phyloP scores from a whole-genome alignment of 805 yeast species.

The Ogataea chonburiensis region DNA sequence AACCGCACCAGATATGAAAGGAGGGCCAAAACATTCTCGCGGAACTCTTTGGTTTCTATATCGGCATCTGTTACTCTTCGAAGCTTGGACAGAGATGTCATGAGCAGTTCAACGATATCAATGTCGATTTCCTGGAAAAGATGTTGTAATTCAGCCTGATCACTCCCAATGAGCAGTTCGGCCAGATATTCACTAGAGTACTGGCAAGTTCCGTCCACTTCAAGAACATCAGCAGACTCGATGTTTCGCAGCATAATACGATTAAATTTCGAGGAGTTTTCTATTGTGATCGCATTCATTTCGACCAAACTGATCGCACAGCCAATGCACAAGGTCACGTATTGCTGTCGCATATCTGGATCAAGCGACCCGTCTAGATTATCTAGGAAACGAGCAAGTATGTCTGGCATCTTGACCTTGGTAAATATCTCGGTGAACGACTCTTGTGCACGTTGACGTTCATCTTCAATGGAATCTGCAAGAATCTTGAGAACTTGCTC shows the following conservation, averaged over 20 bases:
- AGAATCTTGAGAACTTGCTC: constrained; percentile 15
- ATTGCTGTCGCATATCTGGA: constrained; percentile 2
- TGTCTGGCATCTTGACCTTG: constrained; percentile 5
- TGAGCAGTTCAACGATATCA: constrained; percentile 14
- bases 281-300: constrained; percentile 1
- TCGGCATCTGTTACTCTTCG: constrained; percentile 6
- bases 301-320: constrained; percentile 9
- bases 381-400: constrained; percentile 11
- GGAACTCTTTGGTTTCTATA: constrained; percentile 17
- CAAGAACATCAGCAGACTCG: constrained; percentile 2
- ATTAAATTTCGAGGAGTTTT: constrained; percentile 4
- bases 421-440: constrained; percentile 6
- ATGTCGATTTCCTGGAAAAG: constrained; percentile 2
- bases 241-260: constrained; percentile 4
- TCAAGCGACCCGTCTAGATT: constrained; percentile 3
- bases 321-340: constrained; percentile 11
- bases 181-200: constrained; percentile 20
- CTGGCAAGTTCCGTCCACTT: constrained; percentile 12
- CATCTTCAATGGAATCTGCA: constrained; percentile 13
- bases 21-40: constrained; percentile 17
- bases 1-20: constrained; percentile 13
- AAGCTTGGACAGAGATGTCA: constrained; percentile 14
- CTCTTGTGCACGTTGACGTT: constrained; percentile 4
- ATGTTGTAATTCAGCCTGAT: neutral
- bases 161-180: constrained; percentile 8